Evolutionary conservation across 2,329 filamentous ascomycete species (phyloP), one percentile per base, ranked within the genome.

Genomic region (Lachnellula subtilissima): DNA sequence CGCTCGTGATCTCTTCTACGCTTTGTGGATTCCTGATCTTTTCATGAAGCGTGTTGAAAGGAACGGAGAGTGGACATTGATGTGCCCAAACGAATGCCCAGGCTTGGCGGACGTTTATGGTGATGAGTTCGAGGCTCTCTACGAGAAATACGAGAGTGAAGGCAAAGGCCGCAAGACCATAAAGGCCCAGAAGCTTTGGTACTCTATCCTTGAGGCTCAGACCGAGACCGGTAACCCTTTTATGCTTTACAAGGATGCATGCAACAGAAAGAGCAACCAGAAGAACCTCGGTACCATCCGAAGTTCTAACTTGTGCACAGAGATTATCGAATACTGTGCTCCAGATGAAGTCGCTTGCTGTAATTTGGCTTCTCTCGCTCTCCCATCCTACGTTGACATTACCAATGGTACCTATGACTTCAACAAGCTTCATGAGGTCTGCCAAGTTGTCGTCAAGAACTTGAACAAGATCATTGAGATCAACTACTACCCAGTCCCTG

Each of bases 11-110:
- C 82, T 99, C 51, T 99, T 99, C 85, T 91, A 96, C 61, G 94
- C 93, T 58, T 83, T 99, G 50, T 99, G 94, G 94, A 97, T 97
- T 56, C 92, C 94, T 15, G 94, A 99, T 79, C 83, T 99, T 47
- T 99, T 99, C 85, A 99, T 99, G 94, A 96, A 96, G 82, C 91
- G 94, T 73, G 93, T 99, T 55, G 91, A 99, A 77, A 87, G 91
- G 80, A 99, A 99, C 73, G 88, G 85, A 55, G 88, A 94, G 58
- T 99, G 94, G 94, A 97, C 94, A 17, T 81, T 99, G 45, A 96
- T 99, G 88, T 99, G 94, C 75, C 94, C 94, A 61, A 95, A 95
- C 69, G 94, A 99, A 76, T 94, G 91, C 70, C 89, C 93, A 57
- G 94, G 93, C 56, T 84, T 99, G 61, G 92, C 94, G 56, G 94